Percentiles rank a stretch among this genome's conserved stretches.
Evolutionary conservation across 2,329 filamentous ascomycete species (phyloP).

Genomic region (Neonectria ditissima): DNA sequence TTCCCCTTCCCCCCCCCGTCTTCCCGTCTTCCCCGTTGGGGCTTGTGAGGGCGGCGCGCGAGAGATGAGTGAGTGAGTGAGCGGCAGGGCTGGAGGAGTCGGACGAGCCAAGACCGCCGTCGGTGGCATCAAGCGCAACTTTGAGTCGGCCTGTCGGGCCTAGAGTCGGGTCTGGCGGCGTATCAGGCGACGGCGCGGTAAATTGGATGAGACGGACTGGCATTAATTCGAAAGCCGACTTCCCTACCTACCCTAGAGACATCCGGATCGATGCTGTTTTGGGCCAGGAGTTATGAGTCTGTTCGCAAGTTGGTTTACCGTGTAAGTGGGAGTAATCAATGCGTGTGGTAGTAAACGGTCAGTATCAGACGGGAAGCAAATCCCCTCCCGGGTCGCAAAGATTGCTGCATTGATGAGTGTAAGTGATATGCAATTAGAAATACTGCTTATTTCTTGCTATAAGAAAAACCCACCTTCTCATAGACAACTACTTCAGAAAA

Average conservation of each 20-base stretch:
- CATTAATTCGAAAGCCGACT: not conserved
- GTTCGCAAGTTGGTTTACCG: not conserved
- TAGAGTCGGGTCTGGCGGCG: conserved; percentile 1
- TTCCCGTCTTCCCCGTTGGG: not conserved
- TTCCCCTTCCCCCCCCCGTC: too few relatives aligned
- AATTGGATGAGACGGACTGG: not conserved
- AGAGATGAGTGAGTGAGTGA: conserved; percentile 3
- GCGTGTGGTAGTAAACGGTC: not conserved
- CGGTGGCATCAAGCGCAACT: conserved; percentile 23
- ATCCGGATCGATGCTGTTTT: not conserved
- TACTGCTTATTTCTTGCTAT: not conserved
- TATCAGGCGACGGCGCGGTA: not conserved
- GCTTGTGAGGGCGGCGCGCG: not conserved
- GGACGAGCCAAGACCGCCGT: conserved; percentile 17
- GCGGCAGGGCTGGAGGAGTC: conserved; percentile 12
- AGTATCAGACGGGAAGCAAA: too few relatives aligned
- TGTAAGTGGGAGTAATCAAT: not conserved
- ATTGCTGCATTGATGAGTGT: not conserved
- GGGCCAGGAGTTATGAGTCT: not conserved
- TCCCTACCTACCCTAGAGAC: conserved; percentile 15
- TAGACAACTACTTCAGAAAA: not conserved
- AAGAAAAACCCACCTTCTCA: not conserved
- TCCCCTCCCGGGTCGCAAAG: not conserved
- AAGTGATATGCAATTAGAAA: not conserved
- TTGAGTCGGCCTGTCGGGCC: conserved; percentile 20